Evolutionary conservation across 106 monocot species (phyloP), one percentile per base, ranked within the genome.

Genomic region (Vanilla planifolia): DNA sequence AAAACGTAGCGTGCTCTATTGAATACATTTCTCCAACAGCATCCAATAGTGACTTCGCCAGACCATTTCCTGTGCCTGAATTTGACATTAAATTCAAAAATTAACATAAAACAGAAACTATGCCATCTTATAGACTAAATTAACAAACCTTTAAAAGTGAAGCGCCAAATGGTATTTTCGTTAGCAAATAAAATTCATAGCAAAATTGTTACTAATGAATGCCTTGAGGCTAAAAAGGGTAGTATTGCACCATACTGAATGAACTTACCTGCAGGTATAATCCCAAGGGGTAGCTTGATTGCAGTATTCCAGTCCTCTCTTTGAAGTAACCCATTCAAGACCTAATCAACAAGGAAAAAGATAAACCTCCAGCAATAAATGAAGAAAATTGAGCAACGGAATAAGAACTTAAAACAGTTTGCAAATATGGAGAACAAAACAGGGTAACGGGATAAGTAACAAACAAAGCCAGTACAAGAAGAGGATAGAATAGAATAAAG

Each of bases 61-160:
- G 84, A 50, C 95, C 95, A 79, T 95, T 95, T 17, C 89, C 89
- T 1, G 95, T 83, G 43, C 95, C 95, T 95, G 68, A 39, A 73
- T 53, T 53, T 53, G 3, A 7, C 13, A 53, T 32, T 53, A 0
- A 29, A 53, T 28, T 30, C 13, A 29, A 16, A 30, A n/a, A 53
- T 53, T 28, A 24, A n/a, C n/a, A n/a, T n/a, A n/a, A n/a, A n/a
- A n/a, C n/a, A n/a, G n/a, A n/a, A n/a, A n/a, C n/a, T n/a, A n/a
- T n/a, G n/a, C n/a, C n/a, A n/a, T n/a, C n/a, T n/a, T n/a, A n/a
- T n/a, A n/a, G n/a, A n/a, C n/a, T n/a, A n/a, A n/a, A n/a, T n/a
- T n/a, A n/a, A n/a, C n/a, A n/a, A n/a, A n/a, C n/a, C n/a, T n/a
- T n/a, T n/a, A n/a, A n/a, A n/a, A n/a, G n/a, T n/a, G n/a, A n/a